Percentiles rank a stretch among this genome's conserved stretches.
Conservation (phyloP, 2,329 filamentous ascomycete species). For the Ampelomyces quisqualis region DNA sequence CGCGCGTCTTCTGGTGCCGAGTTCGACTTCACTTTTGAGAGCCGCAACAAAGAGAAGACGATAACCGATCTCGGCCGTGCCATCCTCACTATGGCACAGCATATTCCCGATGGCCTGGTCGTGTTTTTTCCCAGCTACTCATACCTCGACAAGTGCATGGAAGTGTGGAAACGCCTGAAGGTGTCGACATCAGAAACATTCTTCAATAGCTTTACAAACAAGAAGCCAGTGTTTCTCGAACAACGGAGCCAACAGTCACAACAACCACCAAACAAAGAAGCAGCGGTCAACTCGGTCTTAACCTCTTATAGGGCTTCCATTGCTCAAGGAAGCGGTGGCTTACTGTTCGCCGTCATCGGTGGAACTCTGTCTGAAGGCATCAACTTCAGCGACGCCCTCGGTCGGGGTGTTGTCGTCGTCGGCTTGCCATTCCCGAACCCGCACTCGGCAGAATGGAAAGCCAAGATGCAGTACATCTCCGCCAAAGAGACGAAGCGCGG, state of each 20-base stretch:
- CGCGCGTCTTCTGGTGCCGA: constrained; percentile 51
- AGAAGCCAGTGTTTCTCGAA: constrained; percentile 56
- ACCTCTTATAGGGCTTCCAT: constrained; percentile 72
- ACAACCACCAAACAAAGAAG: constrained; percentile 54
- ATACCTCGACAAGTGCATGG: constrained; percentile 73
- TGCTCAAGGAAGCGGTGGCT: constrained; percentile 61
- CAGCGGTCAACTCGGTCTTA: constrained; percentile 67
- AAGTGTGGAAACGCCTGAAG: constrained; percentile 44
- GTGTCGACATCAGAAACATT: constrained; percentile 11
- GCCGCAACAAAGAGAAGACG: constrained; percentile 67
- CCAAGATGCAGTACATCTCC: constrained; percentile 85
- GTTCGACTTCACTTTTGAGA: constrained; percentile 88
- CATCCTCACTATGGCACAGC: constrained; percentile 68
- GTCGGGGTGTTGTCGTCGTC: constrained; percentile 86
- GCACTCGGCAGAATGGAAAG: constrained; percentile 86
- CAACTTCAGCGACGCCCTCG: constrained; percentile 91
- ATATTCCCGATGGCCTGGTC: constrained; percentile 85
- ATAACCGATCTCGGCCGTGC: constrained; percentile 73
- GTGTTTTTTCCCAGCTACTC: constrained; percentile 95
- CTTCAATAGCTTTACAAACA: constrained; percentile 59
- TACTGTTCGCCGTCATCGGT: constrained; percentile 87
- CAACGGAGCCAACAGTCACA: constrained; percentile 51
- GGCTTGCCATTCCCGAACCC: constrained; percentile 92
- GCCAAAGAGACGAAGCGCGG: constrained; percentile 50
- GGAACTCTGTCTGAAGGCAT: constrained; percentile 97